phyloP scores from a whole-genome alignment of 2,329 filamentous ascomycete genomes.

The Hypomyces rosellus region DNA sequence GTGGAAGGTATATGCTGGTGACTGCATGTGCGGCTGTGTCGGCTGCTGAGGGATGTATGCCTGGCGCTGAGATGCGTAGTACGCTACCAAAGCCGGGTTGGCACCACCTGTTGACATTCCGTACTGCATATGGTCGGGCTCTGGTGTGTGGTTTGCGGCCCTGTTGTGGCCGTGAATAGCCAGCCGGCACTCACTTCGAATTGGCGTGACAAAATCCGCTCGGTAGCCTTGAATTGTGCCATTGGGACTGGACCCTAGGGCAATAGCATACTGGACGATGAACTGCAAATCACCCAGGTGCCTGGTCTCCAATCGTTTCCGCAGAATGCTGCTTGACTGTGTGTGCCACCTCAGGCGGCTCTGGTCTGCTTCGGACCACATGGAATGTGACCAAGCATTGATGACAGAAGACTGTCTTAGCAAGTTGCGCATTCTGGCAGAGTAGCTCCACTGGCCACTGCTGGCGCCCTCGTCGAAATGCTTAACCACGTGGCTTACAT shows the following conservation, averaged over 20 bases:
- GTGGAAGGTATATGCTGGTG: conserved; percentile 8
- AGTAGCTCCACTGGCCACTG: conserved; percentile 38
- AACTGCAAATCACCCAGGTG: conserved; percentile 35
- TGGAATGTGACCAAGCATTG: conserved; percentile 31
- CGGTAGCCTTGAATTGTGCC: conserved; percentile 22
- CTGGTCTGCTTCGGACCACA: conserved; percentile 29
- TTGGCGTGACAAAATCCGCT: conserved; percentile 29
- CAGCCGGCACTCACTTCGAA: conserved; percentile 30
- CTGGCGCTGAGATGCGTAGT: conserved; percentile 30
- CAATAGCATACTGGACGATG: conserved; percentile 34
- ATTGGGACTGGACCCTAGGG: conserved; percentile 29
- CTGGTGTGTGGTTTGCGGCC: conserved; percentile 19
- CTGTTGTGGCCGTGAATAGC: conserved; percentile 30
- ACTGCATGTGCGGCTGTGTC: conserved; percentile 11
- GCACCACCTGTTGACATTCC: conserved; percentile 27
- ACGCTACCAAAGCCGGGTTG: conserved; percentile 29
- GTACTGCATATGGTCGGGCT: conserved; percentile 30
- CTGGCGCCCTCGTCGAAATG: conserved; percentile 39
- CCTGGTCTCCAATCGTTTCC: conserved; percentile 40
- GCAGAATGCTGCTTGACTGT: conserved; percentile 34
- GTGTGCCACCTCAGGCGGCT: conserved; percentile 35
- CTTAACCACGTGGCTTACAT: conserved; percentile 40
- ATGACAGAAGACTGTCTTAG: conserved; percentile 33
- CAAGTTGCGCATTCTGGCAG: conserved; percentile 38
- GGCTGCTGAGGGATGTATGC: conserved; percentile 18